phyloP scores from a whole-genome alignment of 1,139 yeast species.

The Wickerhamomyces sp. region DNA sequence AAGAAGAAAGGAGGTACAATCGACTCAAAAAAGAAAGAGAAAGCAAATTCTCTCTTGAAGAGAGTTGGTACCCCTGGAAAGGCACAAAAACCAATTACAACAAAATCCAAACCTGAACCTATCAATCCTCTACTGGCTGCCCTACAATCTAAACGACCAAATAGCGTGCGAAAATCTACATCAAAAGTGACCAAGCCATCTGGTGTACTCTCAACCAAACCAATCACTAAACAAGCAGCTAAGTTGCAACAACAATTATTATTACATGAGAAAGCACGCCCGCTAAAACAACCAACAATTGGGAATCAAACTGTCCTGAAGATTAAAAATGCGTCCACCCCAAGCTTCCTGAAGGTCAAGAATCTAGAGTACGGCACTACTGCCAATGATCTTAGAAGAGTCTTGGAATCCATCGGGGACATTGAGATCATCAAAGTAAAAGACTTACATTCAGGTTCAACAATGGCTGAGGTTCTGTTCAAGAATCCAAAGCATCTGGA shows the following conservation, averaged over 20 bases:
- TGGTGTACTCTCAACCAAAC: background rate
- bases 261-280: background rate
- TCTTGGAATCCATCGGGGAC: slow-evolving; percentile 9
- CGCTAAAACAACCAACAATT: background rate
- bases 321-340: slow-evolving; percentile 9
- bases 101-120: background rate
- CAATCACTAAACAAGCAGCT: background rate
- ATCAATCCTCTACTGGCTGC: background rate
- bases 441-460: slow-evolving; percentile 22
- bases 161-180: background rate
- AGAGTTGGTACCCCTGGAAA: background rate
- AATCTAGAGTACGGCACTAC: slow-evolving; percentile 22
- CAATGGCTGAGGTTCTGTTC: slow-evolving; percentile 20
- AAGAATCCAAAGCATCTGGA: slow-evolving; percentile 3
- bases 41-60: slow-evolving; percentile 3
- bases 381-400: slow-evolving; percentile 12
- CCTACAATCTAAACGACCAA: background rate
- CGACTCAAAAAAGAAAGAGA: background rate
- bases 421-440: slow-evolving; percentile 8
- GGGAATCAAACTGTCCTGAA: slow-evolving; percentile 4
- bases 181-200: background rate
- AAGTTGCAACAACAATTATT: background rate
- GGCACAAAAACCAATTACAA: background rate
- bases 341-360: slow-evolving; percentile 11
- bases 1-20: background rate